phyloP scores from a whole-genome alignment of 164 flowering plant species.

The Annona cherimola region DNA sequence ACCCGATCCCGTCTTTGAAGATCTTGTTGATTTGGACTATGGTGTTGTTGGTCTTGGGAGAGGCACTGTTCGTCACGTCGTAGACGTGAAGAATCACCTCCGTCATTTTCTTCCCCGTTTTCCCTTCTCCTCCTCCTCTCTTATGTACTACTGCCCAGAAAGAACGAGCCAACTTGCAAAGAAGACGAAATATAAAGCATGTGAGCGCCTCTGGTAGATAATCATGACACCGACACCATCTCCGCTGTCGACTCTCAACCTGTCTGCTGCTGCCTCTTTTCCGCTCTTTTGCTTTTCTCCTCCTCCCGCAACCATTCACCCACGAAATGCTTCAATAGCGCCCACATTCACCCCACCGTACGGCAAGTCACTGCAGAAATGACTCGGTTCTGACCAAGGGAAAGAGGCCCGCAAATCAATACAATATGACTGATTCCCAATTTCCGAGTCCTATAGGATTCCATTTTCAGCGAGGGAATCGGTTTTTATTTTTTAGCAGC shows the following conservation, averaged over 20 bases:
- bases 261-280: background rate
- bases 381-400: too few species aligned
- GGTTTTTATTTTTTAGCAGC: too few species aligned
- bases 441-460: too few species aligned
- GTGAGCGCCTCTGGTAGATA: background rate
- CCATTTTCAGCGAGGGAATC: too few species aligned
- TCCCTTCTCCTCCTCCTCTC: background rate
- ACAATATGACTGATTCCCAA: too few species aligned
- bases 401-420: too few species aligned
- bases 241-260: background rate
- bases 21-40: constrained; percentile 89
- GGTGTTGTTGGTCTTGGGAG: constrained; percentile 87
- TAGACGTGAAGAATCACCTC: constrained; percentile 78
- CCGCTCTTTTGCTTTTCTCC: background rate
- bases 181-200: too few species aligned
- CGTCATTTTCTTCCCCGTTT: constrained; percentile 35
- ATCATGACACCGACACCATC: background rate
- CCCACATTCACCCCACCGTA: too few species aligned
- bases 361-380: too few species aligned
- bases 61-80: constrained; percentile 91
- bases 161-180: background rate
- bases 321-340: too few species aligned
- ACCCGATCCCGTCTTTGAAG: constrained; percentile 95
- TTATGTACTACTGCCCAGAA: background rate
- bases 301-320: background rate